phyloP scores from a whole-genome alignment of 768 basidiomycete species.

The Goffeauzyma gilvescens region DNA sequence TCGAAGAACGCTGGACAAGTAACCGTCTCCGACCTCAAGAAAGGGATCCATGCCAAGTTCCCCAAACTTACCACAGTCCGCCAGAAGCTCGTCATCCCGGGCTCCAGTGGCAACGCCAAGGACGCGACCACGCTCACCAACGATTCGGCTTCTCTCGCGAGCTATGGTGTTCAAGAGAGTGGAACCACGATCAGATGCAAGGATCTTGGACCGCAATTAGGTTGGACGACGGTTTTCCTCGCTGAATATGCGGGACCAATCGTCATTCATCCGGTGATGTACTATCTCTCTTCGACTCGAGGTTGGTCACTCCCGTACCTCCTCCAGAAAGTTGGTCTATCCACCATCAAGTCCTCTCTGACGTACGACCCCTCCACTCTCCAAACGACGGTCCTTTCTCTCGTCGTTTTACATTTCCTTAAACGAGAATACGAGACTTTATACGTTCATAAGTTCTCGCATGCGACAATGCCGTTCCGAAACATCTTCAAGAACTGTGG shows the following conservation, averaged over 20 bases:
- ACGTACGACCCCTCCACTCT: constrained; percentile 15
- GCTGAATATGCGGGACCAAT: constrained; percentile 95
- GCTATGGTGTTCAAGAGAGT: constrained; percentile 40
- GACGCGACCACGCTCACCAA: constrained; percentile 39
- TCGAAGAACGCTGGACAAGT: constrained; percentile 28
- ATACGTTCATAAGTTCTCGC: constrained; percentile 87
- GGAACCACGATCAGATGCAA: constrained; percentile 57
- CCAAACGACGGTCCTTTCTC: constrained; percentile 33
- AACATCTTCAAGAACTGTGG: constrained; percentile 80
- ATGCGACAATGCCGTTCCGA: constrained; percentile 71
- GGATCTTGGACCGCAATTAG: constrained; percentile 76
- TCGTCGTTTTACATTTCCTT: constrained; percentile 67
- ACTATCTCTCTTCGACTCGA: constrained; percentile 59
- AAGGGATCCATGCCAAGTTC: constrained; percentile 41
- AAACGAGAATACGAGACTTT: constrained; percentile 87
- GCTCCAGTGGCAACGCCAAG: constrained; percentile 36
- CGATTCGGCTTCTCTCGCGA: constrained; percentile 45
- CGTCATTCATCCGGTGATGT: constrained; percentile 69
- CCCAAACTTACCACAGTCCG: constrained; percentile 48
- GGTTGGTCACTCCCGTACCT: constrained; percentile 36
- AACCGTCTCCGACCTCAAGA: constrained; percentile 54
- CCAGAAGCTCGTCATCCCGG: constrained; percentile 44
- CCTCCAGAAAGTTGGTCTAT: not conserved
- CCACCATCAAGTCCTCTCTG: not conserved
- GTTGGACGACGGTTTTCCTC: constrained; percentile 74